phyloP scores from a whole-genome alignment of 306 rosid species.

The Vigna radiata region DNA sequence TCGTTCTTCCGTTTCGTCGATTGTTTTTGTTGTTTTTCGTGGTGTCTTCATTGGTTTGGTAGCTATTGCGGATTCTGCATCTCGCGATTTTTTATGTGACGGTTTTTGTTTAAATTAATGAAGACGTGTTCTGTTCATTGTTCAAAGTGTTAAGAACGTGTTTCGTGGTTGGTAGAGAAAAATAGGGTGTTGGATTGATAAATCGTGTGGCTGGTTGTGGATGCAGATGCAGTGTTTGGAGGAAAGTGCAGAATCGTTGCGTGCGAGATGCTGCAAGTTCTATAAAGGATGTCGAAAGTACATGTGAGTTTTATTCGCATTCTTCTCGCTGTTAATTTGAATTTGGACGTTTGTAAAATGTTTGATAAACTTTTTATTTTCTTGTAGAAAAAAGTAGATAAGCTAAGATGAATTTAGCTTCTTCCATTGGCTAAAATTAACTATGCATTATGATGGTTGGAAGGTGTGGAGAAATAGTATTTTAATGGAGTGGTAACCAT shows the following conservation, averaged over 20 bases:
- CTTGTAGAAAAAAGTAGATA: not conserved
- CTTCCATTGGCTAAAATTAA: not conserved
- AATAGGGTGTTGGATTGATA: constrained; percentile 19
- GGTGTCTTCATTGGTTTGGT: constrained; percentile 5
- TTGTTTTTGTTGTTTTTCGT: not conserved
- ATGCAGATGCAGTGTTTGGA: constrained; percentile 93
- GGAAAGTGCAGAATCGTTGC: constrained; percentile 82
- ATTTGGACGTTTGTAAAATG: not conserved
- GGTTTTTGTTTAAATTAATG: not conserved
- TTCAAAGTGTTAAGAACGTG: not conserved
- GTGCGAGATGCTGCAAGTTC: constrained; percentile 74
- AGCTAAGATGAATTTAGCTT: not conserved
- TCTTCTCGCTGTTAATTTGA: not conserved
- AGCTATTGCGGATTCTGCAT: not conserved
- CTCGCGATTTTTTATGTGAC: not conserved
- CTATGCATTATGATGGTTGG: not conserved
- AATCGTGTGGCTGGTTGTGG: constrained; percentile 32
- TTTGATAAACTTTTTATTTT: not conserved
- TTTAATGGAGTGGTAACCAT: too few species aligned
- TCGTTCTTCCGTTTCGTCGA: not conserved
- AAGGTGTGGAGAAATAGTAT: too few species aligned
- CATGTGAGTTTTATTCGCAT: constrained; percentile 56
- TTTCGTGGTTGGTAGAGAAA: constrained; percentile 16
- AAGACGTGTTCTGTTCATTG: constrained; percentile 19
- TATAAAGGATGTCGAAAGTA: constrained; percentile 94